These are phyloP conservation scores for Xylariaceae sp. DNA, from an alignment of 2,329 filamentous ascomycete species.

Conservation along the genomic window DNA sequence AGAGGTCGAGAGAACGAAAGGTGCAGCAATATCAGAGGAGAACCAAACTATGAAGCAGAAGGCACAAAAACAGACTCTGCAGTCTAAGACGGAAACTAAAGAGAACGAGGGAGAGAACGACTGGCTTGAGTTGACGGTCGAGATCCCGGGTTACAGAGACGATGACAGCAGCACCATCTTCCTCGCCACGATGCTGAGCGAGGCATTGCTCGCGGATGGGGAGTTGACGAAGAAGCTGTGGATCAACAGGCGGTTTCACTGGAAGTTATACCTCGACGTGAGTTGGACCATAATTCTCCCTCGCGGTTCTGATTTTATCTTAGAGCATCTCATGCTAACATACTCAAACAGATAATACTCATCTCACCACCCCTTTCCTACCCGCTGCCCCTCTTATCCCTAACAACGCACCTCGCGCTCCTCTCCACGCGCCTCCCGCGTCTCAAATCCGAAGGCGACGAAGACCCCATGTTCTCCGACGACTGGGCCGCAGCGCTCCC, in stretches of 20 bases:
- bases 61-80: conserved; percentile 23
- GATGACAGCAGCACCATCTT: conserved; percentile 89
- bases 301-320: not conserved
- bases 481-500: conserved; percentile 85
- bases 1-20: conserved; percentile 64
- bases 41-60: conserved; percentile 5
- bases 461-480: conserved; percentile 96
- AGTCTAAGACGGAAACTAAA: conserved; percentile 21
- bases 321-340: conserved; percentile 5
- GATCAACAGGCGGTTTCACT: conserved; percentile 91
- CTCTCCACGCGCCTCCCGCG: conserved; percentile 80
- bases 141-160: conserved; percentile 86
- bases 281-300: conserved; percentile 32
- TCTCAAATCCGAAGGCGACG: conserved; percentile 83
- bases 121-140: conserved; percentile 88
- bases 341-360: conserved; percentile 66
- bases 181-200: conserved; percentile 79
- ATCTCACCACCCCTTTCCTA: conserved; percentile 93
- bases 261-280: conserved; percentile 94
- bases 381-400: conserved; percentile 83
- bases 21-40: conserved; percentile 7
- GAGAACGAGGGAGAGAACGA: conserved; percentile 43
- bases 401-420: conserved; percentile 90
- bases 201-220: conserved; percentile 74
- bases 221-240: conserved; percentile 67